Base-by-base conservation (phyloP, 768 basidiomycete genomes). In the Auriscalpium vulgare region DNA sequence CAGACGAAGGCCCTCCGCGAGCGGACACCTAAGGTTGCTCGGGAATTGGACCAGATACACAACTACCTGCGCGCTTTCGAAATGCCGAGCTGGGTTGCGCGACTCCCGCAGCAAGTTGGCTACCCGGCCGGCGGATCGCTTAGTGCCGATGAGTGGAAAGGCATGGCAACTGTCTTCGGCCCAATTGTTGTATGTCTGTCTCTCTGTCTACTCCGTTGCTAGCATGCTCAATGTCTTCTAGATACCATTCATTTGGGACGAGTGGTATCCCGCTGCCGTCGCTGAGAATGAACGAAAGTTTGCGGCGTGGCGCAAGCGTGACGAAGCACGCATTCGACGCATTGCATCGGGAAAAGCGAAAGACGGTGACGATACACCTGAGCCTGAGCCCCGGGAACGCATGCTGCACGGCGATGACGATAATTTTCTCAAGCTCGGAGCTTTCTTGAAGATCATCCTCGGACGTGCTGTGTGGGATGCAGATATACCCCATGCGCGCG, bases 71-170 rank as follows among this genome's bases (percentile, higher is more conserved):
- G 13, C n/a, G 7, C 69, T 67, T 63, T 66, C 56, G 67, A 69
- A 49, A 11, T 63, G 3, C 66, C 67, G 10, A 48, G 57, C 3
- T 69, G 68, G 69, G 62, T 65, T 10, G 68, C 68, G 0, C 53
- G 57, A 10, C 51, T 70, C 17, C 69, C 69, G 10, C 8, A 54
- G 8, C 54, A 48, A 16, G 67, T 69, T 35, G 69, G 69, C 2
- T 65, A 69, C 45, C 69, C 69, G n/a, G 65, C 67, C 17, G 68
- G 69, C 29, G 69, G 69, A 8, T 62, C 59, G 13, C 52, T 69
- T 2, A 63, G 60, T 11, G 68, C 67, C 1, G 69, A 70, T 60
- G 68, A 69, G 55, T 70, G 66, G 46, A 68, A 67, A 51, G 59
- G 66, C 55, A 56, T 65, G 13, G 54, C 56, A 4, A 65, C 60